Evolutionary conservation across 139 green algal species (phyloP).

Genomic region (Volvox africanus): DNA sequence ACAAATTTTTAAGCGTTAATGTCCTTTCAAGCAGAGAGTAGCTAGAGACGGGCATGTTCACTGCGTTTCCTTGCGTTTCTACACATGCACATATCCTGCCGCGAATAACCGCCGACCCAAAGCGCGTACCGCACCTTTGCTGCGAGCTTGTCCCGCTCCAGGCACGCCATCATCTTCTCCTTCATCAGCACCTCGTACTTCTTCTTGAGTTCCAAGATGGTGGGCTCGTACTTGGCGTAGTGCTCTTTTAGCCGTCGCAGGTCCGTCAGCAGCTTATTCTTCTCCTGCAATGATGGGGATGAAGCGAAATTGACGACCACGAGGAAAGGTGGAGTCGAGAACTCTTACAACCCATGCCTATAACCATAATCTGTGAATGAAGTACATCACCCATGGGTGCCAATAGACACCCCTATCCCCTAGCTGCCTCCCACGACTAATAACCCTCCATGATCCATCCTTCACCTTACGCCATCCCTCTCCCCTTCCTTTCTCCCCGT

Average conservation of each 20-base stretch:
- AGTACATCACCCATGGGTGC: neutral
- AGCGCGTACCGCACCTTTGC: constrained; percentile 44
- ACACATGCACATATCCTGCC: too few species aligned
- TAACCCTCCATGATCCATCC: too few species aligned
- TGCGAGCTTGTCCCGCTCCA: constrained; percentile 79
- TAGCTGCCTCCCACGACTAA: neutral
- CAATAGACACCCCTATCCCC: neutral
- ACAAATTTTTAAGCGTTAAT: too few species aligned
- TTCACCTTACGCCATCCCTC: too few species aligned
- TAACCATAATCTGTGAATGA: neutral
- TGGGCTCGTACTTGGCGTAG: constrained; percentile 90
- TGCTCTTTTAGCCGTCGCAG: constrained; percentile 86
- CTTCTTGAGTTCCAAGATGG: constrained; percentile 84
- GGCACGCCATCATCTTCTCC: constrained; percentile 85
- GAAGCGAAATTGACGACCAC: neutral
- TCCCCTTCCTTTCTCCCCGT: too few species aligned
- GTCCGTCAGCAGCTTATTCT: constrained; percentile 89
- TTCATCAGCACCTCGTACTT: constrained; percentile 92
- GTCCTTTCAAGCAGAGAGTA: too few species aligned
- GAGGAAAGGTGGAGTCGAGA: neutral
- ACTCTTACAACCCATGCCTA: neutral
- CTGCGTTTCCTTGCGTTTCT: too few species aligned
- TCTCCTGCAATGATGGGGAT: constrained; percentile 72
- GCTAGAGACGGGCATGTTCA: too few species aligned
- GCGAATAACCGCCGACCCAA: too few species aligned